Conservation (phyloP, 257 asterid genomes). For the Solanum gandarillasii region DNA sequence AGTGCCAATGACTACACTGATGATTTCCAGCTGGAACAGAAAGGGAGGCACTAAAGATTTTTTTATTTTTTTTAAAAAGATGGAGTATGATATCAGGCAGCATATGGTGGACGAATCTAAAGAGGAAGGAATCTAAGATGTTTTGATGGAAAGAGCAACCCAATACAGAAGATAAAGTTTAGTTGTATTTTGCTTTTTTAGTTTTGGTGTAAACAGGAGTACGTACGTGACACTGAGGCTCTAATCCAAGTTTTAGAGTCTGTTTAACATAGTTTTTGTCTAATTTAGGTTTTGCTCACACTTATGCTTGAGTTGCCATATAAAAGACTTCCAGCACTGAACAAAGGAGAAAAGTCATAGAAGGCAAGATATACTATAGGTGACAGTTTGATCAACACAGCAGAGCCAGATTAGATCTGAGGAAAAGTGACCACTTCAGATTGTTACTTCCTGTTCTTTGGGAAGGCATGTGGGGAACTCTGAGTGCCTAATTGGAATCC, state of each 20-base stretch:
- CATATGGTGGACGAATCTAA: background rate
- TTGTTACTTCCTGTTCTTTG: background rate
- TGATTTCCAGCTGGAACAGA: background rate
- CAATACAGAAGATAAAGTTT: background rate
- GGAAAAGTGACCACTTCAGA: background rate
- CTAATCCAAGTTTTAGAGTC: background rate
- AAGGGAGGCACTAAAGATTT: background rate
- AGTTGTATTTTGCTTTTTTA: background rate
- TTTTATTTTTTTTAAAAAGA: background rate
- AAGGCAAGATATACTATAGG: background rate
- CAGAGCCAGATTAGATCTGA: background rate
- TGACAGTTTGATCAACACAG: background rate
- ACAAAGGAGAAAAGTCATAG: background rate
- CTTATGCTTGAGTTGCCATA: background rate
- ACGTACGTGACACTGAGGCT: background rate
- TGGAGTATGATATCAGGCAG: background rate
- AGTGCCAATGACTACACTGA: background rate
- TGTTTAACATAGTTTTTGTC: background rate
- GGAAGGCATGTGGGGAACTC: background rate
- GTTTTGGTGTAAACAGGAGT: background rate
- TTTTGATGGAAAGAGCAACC: background rate
- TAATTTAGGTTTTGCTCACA: background rate
- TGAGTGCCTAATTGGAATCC: background rate
- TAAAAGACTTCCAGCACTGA: background rate
- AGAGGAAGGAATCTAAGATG: background rate